A percentile compares a stretch with the other conserved stretches of the same genome.
phyloP scores from a whole-genome alignment of 1,284 basidiomycete genomes.

The Malassezia sympodialis region DNA sequence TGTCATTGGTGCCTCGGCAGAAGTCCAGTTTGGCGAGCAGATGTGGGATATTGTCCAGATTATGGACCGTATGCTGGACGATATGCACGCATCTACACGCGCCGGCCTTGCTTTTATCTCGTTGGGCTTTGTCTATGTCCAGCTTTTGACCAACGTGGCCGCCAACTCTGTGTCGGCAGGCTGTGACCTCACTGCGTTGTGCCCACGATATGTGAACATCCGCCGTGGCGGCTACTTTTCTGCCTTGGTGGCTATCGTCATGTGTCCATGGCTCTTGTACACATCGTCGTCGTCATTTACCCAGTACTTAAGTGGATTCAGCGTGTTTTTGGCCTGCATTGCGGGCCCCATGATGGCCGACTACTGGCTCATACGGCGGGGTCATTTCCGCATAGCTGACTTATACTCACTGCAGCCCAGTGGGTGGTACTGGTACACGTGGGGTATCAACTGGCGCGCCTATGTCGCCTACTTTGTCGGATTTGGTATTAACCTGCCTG shows the following conservation, averaged over 20 bases:
- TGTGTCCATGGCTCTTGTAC: constrained; percentile 68
- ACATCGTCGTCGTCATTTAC: constrained; percentile 67
- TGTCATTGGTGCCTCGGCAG: constrained; percentile 56
- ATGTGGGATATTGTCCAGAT: constrained; percentile 9
- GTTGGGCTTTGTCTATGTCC: constrained; percentile 62
- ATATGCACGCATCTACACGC: constrained; percentile 57
- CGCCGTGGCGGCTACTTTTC: constrained; percentile 70
- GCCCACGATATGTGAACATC: constrained; percentile 70
- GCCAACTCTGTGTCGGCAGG: constrained; percentile 77
- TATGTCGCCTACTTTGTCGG: constrained; percentile 64
- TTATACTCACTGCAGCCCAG: constrained; percentile 54
- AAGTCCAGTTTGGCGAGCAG: constrained; percentile 1
- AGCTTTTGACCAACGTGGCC: constrained; percentile 57
- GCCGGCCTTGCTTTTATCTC: constrained; percentile 58
- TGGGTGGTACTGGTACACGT: constrained; percentile 63
- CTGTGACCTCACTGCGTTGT: constrained; percentile 68
- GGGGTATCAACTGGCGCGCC: constrained; percentile 58
- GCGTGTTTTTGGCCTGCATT: constrained; percentile 48
- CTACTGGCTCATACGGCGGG: constrained; percentile 67
- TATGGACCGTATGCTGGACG: constrained; percentile 60
- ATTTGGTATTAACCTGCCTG: constrained; percentile 71
- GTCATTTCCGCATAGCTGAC: constrained; percentile 62
- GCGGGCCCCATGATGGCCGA: constrained; percentile 51
- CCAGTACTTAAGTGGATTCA: constrained; percentile 67
- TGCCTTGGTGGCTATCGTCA: constrained; percentile 63